Evolutionary conservation across 768 basidiomycete species (phyloP).

Genomic region (Pulveroboletus sp.): DNA sequence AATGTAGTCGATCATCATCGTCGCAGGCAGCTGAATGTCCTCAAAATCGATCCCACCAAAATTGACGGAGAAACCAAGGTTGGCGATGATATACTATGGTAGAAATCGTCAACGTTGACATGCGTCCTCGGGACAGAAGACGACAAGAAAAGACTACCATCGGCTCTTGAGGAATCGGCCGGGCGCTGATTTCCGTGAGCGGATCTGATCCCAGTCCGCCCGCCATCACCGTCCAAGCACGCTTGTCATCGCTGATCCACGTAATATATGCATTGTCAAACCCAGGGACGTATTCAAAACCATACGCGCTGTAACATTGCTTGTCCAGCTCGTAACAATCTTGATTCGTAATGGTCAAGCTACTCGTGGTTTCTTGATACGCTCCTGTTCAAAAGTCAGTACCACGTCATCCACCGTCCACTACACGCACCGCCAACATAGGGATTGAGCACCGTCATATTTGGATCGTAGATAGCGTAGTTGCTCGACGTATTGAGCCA

Average conservation of each 20-base stretch:
- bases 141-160: slow-evolving; percentile 38
- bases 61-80: slow-evolving; percentile 63
- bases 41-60: slow-evolving; percentile 64
- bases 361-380: slow-evolving; percentile 39
- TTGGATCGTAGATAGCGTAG: slow-evolving; percentile 33
- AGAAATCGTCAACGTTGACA: not conserved
- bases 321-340: slow-evolving; percentile 40
- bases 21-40: slow-evolving; percentile 48
- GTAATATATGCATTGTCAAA: slow-evolving; percentile 57
- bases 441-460: slow-evolving; percentile 35
- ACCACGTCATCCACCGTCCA: not conserved
- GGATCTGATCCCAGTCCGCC: slow-evolving; percentile 48
- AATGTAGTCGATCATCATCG: slow-evolving; percentile 77
- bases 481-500: slow-evolving; percentile 36
- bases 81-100: slow-evolving; percentile 60
- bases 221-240: slow-evolving; percentile 53
- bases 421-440: slow-evolving; percentile 40
- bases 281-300: slow-evolving; percentile 50
- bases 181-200: slow-evolving; percentile 45
- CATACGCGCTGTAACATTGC: slow-evolving; percentile 45
- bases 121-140: not conserved
- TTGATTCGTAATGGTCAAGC: slow-evolving; percentile 35
- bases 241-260: slow-evolving; percentile 57
- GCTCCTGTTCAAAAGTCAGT: slow-evolving; percentile 21
- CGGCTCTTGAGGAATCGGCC: slow-evolving; percentile 67